Evolutionary conservation across 2,329 filamentous ascomycete species (phyloP).

Genomic region (Chrysoporthe puriensis): DNA sequence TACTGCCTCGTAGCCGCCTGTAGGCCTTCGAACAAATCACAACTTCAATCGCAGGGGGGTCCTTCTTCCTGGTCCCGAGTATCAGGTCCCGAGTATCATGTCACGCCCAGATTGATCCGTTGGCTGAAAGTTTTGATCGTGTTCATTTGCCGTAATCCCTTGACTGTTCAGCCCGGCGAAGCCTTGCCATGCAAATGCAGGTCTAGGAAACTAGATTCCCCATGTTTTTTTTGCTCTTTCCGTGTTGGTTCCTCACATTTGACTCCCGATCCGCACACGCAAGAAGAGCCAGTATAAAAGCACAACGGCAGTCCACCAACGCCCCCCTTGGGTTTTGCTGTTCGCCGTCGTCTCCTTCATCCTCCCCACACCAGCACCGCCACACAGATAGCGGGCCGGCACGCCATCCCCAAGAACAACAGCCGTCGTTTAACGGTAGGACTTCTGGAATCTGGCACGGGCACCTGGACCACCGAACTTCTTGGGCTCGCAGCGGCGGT

Average conservation of each 20-base stretch:
- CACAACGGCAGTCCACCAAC: constrained; percentile 29
- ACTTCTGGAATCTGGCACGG: constrained; percentile 97
- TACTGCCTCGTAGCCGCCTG: no score
- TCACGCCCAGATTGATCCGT: constrained; percentile 2
- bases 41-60: not conserved
- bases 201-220: constrained; percentile 46
- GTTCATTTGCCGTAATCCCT: constrained; percentile 56
- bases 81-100: not conserved
- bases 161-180: constrained; percentile 50
- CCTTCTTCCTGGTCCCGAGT: no score
- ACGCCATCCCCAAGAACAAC: constrained; percentile 24
- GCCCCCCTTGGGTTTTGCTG: constrained; percentile 24
- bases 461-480: constrained; percentile 95
- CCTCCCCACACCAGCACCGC: constrained; percentile 34
- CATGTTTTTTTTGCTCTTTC: constrained; percentile 28
- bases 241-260: constrained; percentile 29
- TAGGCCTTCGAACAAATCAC: not conserved
- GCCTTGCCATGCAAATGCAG: constrained; percentile 54
- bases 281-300: constrained; percentile 20
- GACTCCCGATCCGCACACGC: constrained; percentile 37
- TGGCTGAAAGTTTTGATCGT: constrained; percentile 39
- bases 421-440: constrained; percentile 79
- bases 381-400: constrained; percentile 30
- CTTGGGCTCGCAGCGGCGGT: constrained; percentile 99
- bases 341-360: constrained; percentile 18